phyloP scores from a whole-genome alignment of 2,329 filamentous ascomycete genomes.

The Ophiostoma sp. region DNA sequence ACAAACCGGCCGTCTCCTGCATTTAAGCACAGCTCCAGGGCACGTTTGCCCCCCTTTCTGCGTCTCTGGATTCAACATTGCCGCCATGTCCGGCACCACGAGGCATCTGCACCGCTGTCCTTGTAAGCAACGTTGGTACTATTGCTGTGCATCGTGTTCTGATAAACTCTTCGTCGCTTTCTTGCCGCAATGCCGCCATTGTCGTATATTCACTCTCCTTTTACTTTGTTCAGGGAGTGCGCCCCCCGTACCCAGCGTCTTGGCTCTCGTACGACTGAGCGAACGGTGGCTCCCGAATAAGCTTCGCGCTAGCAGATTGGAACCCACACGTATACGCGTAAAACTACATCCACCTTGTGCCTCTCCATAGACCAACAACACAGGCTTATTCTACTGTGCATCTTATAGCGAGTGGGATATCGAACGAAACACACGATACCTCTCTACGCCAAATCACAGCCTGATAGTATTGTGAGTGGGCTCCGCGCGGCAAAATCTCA shows the following conservation, averaged over 20 bases:
- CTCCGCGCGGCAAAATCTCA: no score
- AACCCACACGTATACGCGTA: constrained; percentile 9
- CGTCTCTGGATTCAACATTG: not conserved
- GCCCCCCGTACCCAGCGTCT: constrained; percentile 3
- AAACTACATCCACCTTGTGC: not conserved
- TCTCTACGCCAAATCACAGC: no score
- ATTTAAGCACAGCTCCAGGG: constrained; percentile 1
- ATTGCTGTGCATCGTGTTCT: not conserved
- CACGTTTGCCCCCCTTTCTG: not conserved
- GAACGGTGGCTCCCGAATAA: not conserved
- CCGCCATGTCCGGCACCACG: constrained; percentile 2
- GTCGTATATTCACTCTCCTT: not conserved
- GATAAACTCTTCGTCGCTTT: not conserved
- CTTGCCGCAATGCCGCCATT: not conserved
- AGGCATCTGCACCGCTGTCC: not conserved
- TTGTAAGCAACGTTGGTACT: not conserved
- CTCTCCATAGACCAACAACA: not conserved
- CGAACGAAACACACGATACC: not conserved
- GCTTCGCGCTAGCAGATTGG: not conserved
- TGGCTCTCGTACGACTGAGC: not conserved
- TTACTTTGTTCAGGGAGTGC: not conserved
- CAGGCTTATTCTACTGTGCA: not conserved
- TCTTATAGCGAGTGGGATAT: not conserved
- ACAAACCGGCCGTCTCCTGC: constrained; percentile 4
- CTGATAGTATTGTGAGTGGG: no score